phyloP scores from a whole-genome alignment of 345 rosid genomes.

The Arabis hirsuta region DNA sequence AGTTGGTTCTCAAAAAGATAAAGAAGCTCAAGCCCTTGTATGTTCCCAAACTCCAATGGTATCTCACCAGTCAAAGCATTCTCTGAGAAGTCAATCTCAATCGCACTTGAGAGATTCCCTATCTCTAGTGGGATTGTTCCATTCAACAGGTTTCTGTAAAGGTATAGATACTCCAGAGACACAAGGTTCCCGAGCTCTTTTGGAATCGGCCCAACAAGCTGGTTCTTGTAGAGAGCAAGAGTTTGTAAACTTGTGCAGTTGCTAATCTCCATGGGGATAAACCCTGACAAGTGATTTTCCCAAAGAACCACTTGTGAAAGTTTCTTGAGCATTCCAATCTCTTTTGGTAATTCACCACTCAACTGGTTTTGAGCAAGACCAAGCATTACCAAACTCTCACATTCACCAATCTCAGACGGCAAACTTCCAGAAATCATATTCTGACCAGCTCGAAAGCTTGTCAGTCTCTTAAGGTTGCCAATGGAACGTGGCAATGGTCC shows the following conservation, averaged over 20 bases:
- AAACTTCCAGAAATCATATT: slow-evolving; percentile 81
- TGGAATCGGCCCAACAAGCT: slow-evolving; percentile 68
- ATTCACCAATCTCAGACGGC: slow-evolving; percentile 73
- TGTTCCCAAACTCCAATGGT: slow-evolving; percentile 66
- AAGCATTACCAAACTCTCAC: slow-evolving; percentile 64
- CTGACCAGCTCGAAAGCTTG: slow-evolving; percentile 76
- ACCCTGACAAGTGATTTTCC: slow-evolving; percentile 77
- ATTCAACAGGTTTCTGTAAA: slow-evolving; percentile 71
- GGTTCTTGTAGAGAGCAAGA: slow-evolving; percentile 82
- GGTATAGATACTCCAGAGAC: slow-evolving; percentile 55
- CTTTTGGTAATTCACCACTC: slow-evolving; percentile 66
- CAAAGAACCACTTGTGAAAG: slow-evolving; percentile 70
- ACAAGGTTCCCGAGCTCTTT: slow-evolving; percentile 63
- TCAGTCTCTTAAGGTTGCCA: slow-evolving; percentile 65
- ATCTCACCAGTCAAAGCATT: slow-evolving; percentile 71
- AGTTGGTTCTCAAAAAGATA: slow-evolving; percentile 81
- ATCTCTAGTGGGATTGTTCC: slow-evolving; percentile 81
- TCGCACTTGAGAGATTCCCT: slow-evolving; percentile 70
- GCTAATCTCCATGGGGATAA: slow-evolving; percentile 69
- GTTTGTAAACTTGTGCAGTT: slow-evolving; percentile 65
- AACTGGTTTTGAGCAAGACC: slow-evolving; percentile 88
- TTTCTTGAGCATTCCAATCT: slow-evolving; percentile 67
- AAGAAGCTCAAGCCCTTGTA: slow-evolving; percentile 68
- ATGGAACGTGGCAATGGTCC: slow-evolving; percentile 72
- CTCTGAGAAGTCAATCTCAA: slow-evolving; percentile 86